Evolutionary conservation across 2,329 filamentous ascomycete genomes (phyloP), one percentile per base, ranked within the genome.

Genomic region (Cladosporium sp.): DNA sequence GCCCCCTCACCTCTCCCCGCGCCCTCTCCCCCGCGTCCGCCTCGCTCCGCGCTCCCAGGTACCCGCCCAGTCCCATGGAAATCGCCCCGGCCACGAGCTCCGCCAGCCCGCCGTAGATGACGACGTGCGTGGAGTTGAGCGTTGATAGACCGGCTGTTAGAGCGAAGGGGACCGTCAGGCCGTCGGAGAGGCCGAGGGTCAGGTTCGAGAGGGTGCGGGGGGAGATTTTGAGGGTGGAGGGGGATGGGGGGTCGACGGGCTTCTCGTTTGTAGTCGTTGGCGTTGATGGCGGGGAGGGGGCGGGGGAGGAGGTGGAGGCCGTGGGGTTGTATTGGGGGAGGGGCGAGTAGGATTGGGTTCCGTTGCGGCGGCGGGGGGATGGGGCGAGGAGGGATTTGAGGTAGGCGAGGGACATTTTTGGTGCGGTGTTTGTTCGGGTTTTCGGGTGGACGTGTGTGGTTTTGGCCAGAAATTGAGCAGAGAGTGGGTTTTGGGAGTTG

Each of bases 21-120:
- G 77, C 72, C 13, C 74, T 61, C 0, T 69, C 58, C 52, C 66
- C 64, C 22, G 73, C 74, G 57, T 76, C 77, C 68, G 71, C 70
- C 70, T 79, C 76, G 57, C 73, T 74, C 59, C 74, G 76, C 2
- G 75, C 73, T 11, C 74, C 76, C 3, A 74, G 58, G 55, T 71
- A 71, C 2, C 70, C 71, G 13, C 71, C 71, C 1, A 73, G 58
- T 0, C 70, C 71, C 71, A 74, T 74, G 4, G 65, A 68, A 33
- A 74, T 70, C 1, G 67, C 68, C 2, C 71, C 71, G 8, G 70
- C 71, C 16, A 68, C 64, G 8, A 74, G 58, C 55, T 74, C 68
- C 7, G 71, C 71, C 16, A 74, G 62, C 4, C 70, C 70, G 11
- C 67, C 71, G 32, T 70, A 65, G 52, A 73, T 65, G 14, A 74